These are phyloP conservation scores for Silene noctiflora DNA, from an alignment of 179 eudicot species.

Conservation along the genomic window DNA sequence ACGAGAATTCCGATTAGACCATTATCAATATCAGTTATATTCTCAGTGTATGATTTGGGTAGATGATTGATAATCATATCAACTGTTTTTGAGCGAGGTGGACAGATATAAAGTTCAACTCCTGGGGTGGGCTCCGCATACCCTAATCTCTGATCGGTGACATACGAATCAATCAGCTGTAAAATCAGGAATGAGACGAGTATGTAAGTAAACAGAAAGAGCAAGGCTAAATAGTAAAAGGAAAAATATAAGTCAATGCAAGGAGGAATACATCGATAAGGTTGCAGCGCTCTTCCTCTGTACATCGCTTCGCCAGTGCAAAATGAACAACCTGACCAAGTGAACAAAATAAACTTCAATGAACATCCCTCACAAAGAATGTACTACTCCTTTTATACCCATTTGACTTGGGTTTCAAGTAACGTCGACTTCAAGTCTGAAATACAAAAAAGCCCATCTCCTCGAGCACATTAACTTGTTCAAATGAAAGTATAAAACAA, in stretches of 20 bases:
- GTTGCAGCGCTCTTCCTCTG: slow-evolving; percentile 38
- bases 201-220: background rate
- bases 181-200: background rate
- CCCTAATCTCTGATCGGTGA: slow-evolving; percentile 61
- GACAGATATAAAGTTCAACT: slow-evolving; percentile 62
- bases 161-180: slow-evolving; percentile 62
- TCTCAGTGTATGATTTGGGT: slow-evolving; percentile 35
- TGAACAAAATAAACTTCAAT: slow-evolving; percentile 3
- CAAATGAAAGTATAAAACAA: background rate
- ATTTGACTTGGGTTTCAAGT: too few species aligned
- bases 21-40: slow-evolving; percentile 37
- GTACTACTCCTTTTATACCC: background rate
- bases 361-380: background rate
- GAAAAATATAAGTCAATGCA: background rate
- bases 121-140: slow-evolving; percentile 65
- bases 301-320: slow-evolving; percentile 45
- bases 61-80: slow-evolving; percentile 53
- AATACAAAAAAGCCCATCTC: background rate
- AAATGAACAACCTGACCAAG: slow-evolving; percentile 51
- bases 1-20: slow-evolving; percentile 70
- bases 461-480: background rate
- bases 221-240: background rate
- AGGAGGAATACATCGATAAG: slow-evolving; percentile 47
- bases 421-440: too few species aligned
- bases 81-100: slow-evolving; percentile 41